These are phyloP conservation scores for Hypoxylon sp. DNA, from an alignment of 2,329 filamentous ascomycete genomes.

Conservation along the genomic window DNA sequence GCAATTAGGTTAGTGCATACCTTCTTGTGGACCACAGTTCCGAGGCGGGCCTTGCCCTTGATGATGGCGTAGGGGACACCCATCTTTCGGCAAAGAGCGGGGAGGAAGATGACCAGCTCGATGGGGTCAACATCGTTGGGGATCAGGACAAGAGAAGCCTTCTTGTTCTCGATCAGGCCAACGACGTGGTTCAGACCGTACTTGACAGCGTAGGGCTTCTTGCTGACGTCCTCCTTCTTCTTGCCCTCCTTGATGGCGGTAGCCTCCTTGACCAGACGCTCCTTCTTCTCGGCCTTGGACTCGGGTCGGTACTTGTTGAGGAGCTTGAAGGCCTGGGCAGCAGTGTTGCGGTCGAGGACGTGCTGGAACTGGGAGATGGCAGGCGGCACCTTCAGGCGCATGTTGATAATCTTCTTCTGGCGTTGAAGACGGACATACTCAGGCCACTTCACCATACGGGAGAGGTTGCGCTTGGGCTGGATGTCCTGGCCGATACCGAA, in stretches of 20 bases:
- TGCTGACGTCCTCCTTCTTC: conserved; percentile 99
- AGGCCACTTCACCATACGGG: conserved; percentile 99
- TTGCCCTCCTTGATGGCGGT: conserved; percentile 98
- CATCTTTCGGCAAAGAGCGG: conserved; percentile 99
- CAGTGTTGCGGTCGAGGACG: conserved; percentile 96
- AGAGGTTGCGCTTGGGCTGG: conserved; percentile 95
- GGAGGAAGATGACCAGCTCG: conserved; percentile 99
- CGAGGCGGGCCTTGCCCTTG: conserved; percentile 99
- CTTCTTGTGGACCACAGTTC: conserved; percentile 99
- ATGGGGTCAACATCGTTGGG: conserved; percentile 99
- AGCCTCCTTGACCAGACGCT: conserved; percentile 97
- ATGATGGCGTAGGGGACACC: conserved; percentile 99
- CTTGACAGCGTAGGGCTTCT: conserved; percentile 99
- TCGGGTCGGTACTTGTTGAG: conserved; percentile 99
- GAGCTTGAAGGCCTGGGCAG: conserved; percentile 97
- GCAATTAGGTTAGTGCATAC: conserved; percentile 60
- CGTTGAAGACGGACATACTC: conserved; percentile 99
- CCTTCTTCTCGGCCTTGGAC: conserved; percentile 99
- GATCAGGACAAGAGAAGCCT: conserved; percentile 97
- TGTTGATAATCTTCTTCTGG: conserved; percentile 93
- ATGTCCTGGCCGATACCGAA: conserved; percentile 99
- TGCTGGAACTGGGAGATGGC: conserved; percentile 98
- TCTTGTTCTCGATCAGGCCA: conserved; percentile 99
- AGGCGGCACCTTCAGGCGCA: conserved; percentile 98
- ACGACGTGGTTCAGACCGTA: conserved; percentile 99